phyloP scores from a whole-genome alignment of 2,329 filamentous ascomycete genomes.

The Lomentospora prolificans region DNA sequence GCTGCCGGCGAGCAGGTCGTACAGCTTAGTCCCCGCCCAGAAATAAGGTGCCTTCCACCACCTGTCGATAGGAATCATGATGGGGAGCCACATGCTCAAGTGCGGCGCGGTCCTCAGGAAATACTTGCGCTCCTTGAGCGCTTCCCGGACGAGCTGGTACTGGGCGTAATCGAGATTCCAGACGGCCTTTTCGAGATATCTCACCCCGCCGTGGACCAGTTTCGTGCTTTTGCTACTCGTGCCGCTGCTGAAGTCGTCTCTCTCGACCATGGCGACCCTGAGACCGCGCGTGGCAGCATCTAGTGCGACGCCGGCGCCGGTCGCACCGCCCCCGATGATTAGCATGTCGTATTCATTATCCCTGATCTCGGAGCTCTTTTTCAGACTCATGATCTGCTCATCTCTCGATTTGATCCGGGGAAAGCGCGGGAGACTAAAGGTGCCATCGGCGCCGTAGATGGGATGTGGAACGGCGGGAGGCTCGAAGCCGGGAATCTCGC shows the following conservation, averaged over 20 bases:
- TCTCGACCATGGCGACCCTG: slow-evolving; percentile 61
- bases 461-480: slow-evolving; percentile 61
- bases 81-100: slow-evolving; percentile 63
- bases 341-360: slow-evolving; percentile 55
- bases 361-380: slow-evolving; percentile 25
- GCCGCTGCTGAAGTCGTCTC: slow-evolving; percentile 64
- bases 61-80: slow-evolving; percentile 65
- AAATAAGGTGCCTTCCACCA: slow-evolving; percentile 74
- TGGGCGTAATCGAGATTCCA: slow-evolving; percentile 68
- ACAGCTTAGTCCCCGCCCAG: slow-evolving; percentile 70
- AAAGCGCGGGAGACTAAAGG: slow-evolving; percentile 57
- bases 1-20: slow-evolving; percentile 74
- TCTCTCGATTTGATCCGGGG: slow-evolving; percentile 51
- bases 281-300: slow-evolving; percentile 63
- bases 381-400: slow-evolving; percentile 55
- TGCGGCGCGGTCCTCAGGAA: slow-evolving; percentile 67
- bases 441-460: slow-evolving; percentile 57
- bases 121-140: slow-evolving; percentile 64
- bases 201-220: slow-evolving; percentile 65
- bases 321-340: slow-evolving; percentile 62
- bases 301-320: slow-evolving; percentile 60
- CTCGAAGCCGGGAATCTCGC: slow-evolving; percentile 62
- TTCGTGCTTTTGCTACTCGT: slow-evolving; percentile 71
- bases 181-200: slow-evolving; percentile 66
- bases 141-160: slow-evolving; percentile 61